Evolutionary conservation across 129 eudicot species (phyloP), one percentile per base, ranked within the genome.

Genomic region (Deinandra increscens): DNA sequence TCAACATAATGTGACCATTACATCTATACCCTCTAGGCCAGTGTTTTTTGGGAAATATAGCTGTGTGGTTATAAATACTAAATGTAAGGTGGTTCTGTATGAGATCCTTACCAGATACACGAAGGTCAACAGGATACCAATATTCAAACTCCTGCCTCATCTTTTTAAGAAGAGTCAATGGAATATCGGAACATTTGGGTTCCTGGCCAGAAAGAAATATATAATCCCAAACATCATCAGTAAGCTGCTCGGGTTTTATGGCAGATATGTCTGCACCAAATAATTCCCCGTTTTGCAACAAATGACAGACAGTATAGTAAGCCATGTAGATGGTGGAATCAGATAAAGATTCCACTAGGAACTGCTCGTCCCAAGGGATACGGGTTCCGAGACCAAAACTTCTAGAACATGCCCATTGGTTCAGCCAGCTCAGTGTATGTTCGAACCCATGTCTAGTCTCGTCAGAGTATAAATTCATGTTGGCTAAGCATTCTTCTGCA

Each of bases 251-350:
- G 0, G 95, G 91, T 42, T 79, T 83, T 42, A 90, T 37, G 0
- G 81, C 53, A 26, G 88, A 76, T 13, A 81, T 55, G 60, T 85
- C 86, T 11, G 66, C 71, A 37, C 93, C 97, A 36, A 82, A 85
- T 82, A 91, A 81, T 23, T 91, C 90, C 17, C 96, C 97, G n/a
- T 70, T 74, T 74, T 91, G 97, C 17, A 91, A 73, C 51, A 88
- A 22, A 78, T 91, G 97, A 36, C 85, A 78, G 1, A 91, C 88
- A 0, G 97, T 85, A 62, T 91, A 91, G 75, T 91, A 91, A 6
- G 96, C 95, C 97, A 91, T 91, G 79, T 91, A 91, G 60, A 91
- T 81, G 23, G 97, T 91, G 1, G 97, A 91, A 78, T 91, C 96
- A 6, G 97, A 91, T 56, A 91, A 66, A 12, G 97, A 91, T 69